These are phyloP conservation scores for Metschnikowia reukaufii DNA, from an alignment of 805 yeast species.

Conservation along the genomic window DNA sequence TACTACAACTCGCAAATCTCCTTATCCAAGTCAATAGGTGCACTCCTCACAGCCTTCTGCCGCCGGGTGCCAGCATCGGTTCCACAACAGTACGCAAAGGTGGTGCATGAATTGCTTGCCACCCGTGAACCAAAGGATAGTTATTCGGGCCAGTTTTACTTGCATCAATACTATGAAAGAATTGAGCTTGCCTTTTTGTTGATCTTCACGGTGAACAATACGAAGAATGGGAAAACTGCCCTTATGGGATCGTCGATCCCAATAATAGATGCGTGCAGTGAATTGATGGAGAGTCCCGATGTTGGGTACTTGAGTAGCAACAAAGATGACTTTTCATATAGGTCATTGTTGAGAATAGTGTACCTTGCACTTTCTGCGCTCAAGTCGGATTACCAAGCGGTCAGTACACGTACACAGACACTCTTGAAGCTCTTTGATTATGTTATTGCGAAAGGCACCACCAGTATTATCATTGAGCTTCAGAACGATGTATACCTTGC, in stretches of 20 bases:
- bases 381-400: slow-evolving; percentile 36
- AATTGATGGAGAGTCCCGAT: slow-evolving; percentile 49
- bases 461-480: slow-evolving; percentile 54
- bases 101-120: slow-evolving; percentile 51
- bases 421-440: slow-evolving; percentile 59
- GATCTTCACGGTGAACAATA: slow-evolving; percentile 40
- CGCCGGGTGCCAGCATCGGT: slow-evolving; percentile 27
- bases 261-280: slow-evolving; percentile 43
- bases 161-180: slow-evolving; percentile 56
- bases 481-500: slow-evolving; percentile 54
- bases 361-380: slow-evolving; percentile 49
- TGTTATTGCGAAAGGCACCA: slow-evolving; percentile 67
- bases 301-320: slow-evolving; percentile 43
- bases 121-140: slow-evolving; percentile 53
- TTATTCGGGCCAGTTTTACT: slow-evolving; percentile 44
- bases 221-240: slow-evolving; percentile 24
- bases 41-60: slow-evolving; percentile 66
- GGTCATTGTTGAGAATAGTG: slow-evolving; percentile 61
- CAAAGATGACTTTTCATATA: slow-evolving; percentile 41
- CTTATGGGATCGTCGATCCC: slow-evolving; percentile 39
- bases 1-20: slow-evolving; percentile 63
- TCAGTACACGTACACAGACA: slow-evolving; percentile 50
- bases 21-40: slow-evolving; percentile 76
- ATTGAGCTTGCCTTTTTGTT: slow-evolving; percentile 65
- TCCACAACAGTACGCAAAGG: slow-evolving; percentile 20